Percentiles rank a stretch among this genome's conserved stretches.
Conservation (phyloP, 345 rosid genomes). For the Clarkia xantiana region DNA sequence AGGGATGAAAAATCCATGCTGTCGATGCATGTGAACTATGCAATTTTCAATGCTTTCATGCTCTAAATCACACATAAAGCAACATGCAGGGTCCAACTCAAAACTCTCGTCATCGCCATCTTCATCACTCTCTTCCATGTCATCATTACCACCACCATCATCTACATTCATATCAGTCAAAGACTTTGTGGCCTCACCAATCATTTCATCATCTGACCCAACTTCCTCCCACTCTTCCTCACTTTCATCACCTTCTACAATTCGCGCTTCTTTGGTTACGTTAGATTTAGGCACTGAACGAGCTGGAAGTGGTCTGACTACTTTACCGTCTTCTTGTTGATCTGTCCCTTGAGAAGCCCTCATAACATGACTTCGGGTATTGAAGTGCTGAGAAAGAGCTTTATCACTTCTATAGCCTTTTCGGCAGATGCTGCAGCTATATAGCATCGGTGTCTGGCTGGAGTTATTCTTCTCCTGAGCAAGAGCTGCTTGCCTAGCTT, state of each 20-base stretch:
- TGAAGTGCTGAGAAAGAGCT: slow-evolving; percentile 79
- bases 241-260: slow-evolving; percentile 34
- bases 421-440: slow-evolving; percentile 53
- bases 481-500: slow-evolving; percentile 63
- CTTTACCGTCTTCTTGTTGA: slow-evolving; percentile 31
- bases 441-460: slow-evolving; percentile 49
- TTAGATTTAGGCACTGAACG: slow-evolving; percentile 24
- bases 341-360: slow-evolving; percentile 42
- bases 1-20: slow-evolving; percentile 81
- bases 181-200: slow-evolving; percentile 37
- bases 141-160: slow-evolving; percentile 11
- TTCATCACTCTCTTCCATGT: slow-evolving; percentile 23
- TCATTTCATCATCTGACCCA: slow-evolving; percentile 58
- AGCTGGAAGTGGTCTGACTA: slow-evolving; percentile 40
- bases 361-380: slow-evolving; percentile 47
- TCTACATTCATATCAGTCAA: slow-evolving; percentile 40
- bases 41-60: slow-evolving; percentile 53
- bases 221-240: slow-evolving; percentile 80
- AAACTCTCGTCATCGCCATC: slow-evolving; percentile 18
- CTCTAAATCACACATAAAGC: slow-evolving; percentile 73
- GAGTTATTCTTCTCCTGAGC: slow-evolving; percentile 47
- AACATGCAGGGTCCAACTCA: slow-evolving; percentile 58
- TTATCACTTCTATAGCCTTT: slow-evolving; percentile 79
- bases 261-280: slow-evolving; percentile 9
- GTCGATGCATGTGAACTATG: slow-evolving; percentile 96